Conservation (phyloP, 805 yeast species). For the Metschnikowia arizonensis region DNA sequence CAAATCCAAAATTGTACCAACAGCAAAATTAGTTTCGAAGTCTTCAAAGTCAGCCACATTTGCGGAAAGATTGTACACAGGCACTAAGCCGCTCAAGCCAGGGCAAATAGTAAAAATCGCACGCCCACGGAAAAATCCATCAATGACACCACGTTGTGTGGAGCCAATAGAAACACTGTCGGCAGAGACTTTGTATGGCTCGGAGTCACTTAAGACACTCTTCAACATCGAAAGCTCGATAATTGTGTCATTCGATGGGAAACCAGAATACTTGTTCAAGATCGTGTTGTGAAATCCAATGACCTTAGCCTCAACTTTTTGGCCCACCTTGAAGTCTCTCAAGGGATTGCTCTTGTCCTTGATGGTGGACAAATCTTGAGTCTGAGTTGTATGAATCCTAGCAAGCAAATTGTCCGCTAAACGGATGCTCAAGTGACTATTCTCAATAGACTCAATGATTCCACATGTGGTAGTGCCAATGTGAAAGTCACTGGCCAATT, state of each 20-base stretch:
- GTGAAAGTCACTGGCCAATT: conserved; percentile 45
- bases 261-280: conserved; percentile 60
- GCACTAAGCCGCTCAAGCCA: conserved; percentile 58
- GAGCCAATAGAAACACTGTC: conserved; percentile 44
- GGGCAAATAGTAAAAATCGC: conserved; percentile 73
- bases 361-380: conserved; percentile 51
- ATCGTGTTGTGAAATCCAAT: conserved; percentile 75
- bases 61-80: conserved; percentile 59
- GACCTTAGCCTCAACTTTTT: conserved; percentile 56
- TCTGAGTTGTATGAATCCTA: conserved; percentile 72
- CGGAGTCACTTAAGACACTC: conserved; percentile 28
- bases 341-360: conserved; percentile 57
- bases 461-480: conserved; percentile 65
- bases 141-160: conserved; percentile 56
- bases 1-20: conserved; percentile 67
- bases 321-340: conserved; percentile 53
- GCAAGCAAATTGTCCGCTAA: conserved; percentile 79
- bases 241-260: conserved; percentile 45
- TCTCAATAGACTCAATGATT: conserved; percentile 56
- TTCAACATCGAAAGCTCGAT: conserved; percentile 62
- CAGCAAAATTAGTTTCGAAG: conserved; percentile 56
- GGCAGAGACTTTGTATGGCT: conserved; percentile 13
- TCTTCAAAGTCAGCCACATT: conserved; percentile 46
- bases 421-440: conserved; percentile 68
- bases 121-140: conserved; percentile 55